phyloP scores from a whole-genome alignment of 148 eudicot genomes.

The Nyssa sinensis region DNA sequence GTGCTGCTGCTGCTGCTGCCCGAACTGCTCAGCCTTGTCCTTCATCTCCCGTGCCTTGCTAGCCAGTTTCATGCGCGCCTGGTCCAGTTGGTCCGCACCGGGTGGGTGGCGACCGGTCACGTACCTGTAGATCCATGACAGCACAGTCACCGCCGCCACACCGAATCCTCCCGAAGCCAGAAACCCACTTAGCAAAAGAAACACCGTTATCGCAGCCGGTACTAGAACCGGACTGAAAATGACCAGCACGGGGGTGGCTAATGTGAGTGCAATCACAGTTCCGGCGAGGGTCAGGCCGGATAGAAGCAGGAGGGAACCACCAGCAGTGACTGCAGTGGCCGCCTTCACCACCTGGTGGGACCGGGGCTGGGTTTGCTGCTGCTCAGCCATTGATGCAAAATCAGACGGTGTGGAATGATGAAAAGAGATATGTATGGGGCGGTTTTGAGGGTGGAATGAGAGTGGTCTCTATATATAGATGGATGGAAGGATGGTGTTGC shows the following conservation, averaged over 20 bases:
- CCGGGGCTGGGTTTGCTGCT: constrained; percentile 13
- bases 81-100: constrained; percentile 37
- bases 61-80: constrained; percentile 34
- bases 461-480: background rate
- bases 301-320: constrained; percentile 49
- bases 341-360: constrained; percentile 45
- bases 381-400: background rate
- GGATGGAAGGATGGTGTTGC: background rate
- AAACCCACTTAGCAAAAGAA: constrained; percentile 26
- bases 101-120: constrained; percentile 40
- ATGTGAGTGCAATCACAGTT: constrained; percentile 32
- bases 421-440: background rate
- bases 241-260: constrained; percentile 46
- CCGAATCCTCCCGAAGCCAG: constrained; percentile 39
- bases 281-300: constrained; percentile 44
- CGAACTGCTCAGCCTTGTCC: constrained; percentile 36
- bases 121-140: constrained; percentile 42
- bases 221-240: constrained; percentile 45
- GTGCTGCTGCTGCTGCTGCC: constrained; percentile 18
- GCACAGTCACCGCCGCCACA: constrained; percentile 30
- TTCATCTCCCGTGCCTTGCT: constrained; percentile 34
- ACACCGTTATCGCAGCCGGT: constrained; percentile 31
- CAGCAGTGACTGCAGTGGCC: constrained; percentile 40
- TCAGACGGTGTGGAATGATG: background rate
- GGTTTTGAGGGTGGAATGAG: background rate